Conservation (phyloP, 257 asterid genomes). For the Linderniella brevidens region DNA sequence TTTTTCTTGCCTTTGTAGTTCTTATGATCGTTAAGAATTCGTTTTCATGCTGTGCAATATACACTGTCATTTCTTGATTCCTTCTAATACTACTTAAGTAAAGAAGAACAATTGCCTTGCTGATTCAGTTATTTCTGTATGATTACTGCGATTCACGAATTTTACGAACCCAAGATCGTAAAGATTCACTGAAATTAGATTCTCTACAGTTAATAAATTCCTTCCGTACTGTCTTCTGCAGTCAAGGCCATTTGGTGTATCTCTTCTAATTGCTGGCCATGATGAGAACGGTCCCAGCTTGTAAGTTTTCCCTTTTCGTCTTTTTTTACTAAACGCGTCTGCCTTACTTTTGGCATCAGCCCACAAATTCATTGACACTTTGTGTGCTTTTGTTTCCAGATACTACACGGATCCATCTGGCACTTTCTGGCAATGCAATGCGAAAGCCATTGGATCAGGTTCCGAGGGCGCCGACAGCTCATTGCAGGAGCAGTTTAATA, state of each 20-base stretch:
- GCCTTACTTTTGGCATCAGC: too few species aligned
- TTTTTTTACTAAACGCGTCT: background rate
- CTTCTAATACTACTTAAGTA: too few species aligned
- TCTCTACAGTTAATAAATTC: background rate
- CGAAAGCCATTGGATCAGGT: conserved; percentile 91
- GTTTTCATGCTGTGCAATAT: too few species aligned
- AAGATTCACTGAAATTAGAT: too few species aligned
- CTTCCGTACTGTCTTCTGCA: conserved; percentile 16
- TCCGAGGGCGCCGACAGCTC: conserved; percentile 98
- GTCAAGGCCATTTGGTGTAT: conserved; percentile 95
- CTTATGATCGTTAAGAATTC: too few species aligned
- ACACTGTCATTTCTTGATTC: too few species aligned
- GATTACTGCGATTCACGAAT: too few species aligned
- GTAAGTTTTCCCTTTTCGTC: conserved; percentile 32
- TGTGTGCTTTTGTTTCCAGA: conserved; percentile 15
- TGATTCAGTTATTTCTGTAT: too few species aligned
- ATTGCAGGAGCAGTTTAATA: conserved; percentile 79
- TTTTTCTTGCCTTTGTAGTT: too few species aligned
- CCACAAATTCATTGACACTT: too few species aligned
- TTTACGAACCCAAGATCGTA: too few species aligned
- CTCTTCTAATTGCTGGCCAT: conserved; percentile 89
- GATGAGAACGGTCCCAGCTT: conserved; percentile 94
- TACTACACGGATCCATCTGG: conserved; percentile 89
- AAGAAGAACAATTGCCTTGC: too few species aligned
- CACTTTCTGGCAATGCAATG: conserved; percentile 91